A percentile compares a stretch with the other conserved stretches of the same genome.
phyloP scores from a whole-genome alignment of 345 rosid species.

The Salix caprea region DNA sequence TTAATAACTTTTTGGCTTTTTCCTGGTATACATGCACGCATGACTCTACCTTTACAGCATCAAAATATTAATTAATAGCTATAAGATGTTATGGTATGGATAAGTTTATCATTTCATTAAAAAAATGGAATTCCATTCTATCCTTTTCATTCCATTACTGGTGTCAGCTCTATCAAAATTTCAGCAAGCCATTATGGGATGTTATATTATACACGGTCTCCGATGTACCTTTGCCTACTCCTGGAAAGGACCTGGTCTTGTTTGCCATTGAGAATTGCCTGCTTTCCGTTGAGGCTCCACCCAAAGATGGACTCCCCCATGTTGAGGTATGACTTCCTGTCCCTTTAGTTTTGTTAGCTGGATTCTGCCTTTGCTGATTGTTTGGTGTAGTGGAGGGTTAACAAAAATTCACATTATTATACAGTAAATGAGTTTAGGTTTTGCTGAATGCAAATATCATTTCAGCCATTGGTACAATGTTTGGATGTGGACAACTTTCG shows the following conservation, averaged over 20 bases:
- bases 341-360: slow-evolving; percentile 2
- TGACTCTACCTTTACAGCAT: neutral
- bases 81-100: neutral
- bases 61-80: neutral
- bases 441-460: slow-evolving; percentile 67
- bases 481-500: slow-evolving; percentile 93
- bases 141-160: slow-evolving; percentile 20
- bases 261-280: slow-evolving; percentile 82
- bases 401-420: neutral
- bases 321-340: slow-evolving; percentile 64
- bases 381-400: neutral
- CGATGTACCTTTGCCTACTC: slow-evolving; percentile 87
- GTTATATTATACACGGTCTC: slow-evolving; percentile 65
- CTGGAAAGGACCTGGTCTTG: slow-evolving; percentile 85
- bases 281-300: slow-evolving; percentile 92
- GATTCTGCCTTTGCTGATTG: slow-evolving; percentile 8
- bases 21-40: neutral
- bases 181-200: slow-evolving; percentile 97
- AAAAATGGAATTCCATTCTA: neutral
- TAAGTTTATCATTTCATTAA: neutral
- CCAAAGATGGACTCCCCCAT: slow-evolving; percentile 86
- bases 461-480: slow-evolving; percentile 93
- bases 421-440: neutral
- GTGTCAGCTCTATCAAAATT: slow-evolving; percentile 36
- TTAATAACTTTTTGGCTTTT: neutral